Evolutionary conservation across 1,284 basidiomycete genomes (phyloP), one percentile per base, ranked within the genome.

Genomic region (Melampsora larici-populina): DNA sequence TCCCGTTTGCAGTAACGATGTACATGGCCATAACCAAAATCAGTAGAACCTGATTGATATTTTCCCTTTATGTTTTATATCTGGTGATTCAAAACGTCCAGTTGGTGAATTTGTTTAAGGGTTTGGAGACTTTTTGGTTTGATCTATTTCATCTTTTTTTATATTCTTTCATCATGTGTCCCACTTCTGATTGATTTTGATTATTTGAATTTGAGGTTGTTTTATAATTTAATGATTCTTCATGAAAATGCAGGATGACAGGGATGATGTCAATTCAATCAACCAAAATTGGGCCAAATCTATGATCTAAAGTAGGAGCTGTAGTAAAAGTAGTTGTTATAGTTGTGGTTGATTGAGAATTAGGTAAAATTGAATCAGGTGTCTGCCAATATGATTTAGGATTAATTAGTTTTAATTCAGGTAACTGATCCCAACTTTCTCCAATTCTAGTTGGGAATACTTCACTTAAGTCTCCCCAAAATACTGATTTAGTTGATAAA

Each of bases 1-100:
- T 94, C 15, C 92, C 96, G 83, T 97, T 94, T 83, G 89, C 89
- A 6, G 90, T 75, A 75, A 17, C 68, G 65, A 40, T 75, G 73
- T 46, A 75, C 67, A 13, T 65, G 36, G 15, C 73, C 73, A 58
- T 75, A 75, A 31, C 73, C 73, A 26, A 75, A 75, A 49, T 75
- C 73, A 17, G 73, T 75, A 18, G 73, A 75, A n/a, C 73, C 73
- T 6, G 68, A 64, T 66, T 75, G 73, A 62, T 75, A 75, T 43
- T 75, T 75, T 33, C 33, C 65, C 33, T 75, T 75, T 43, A 74
- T 36, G 63, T 36, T 64, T 29, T 24, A 13, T 29, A 31, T 33
- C 33, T 21, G 6, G 26, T 18, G 64, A 8, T 26, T 67, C 62
- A 60, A 75, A 75, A 40, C 58, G 29, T 8, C 63, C 73, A 60